Evolutionary conservation across 2,329 filamentous ascomycete genomes (phyloP).

Genomic region (Pseudopithomyces chartarum): DNA sequence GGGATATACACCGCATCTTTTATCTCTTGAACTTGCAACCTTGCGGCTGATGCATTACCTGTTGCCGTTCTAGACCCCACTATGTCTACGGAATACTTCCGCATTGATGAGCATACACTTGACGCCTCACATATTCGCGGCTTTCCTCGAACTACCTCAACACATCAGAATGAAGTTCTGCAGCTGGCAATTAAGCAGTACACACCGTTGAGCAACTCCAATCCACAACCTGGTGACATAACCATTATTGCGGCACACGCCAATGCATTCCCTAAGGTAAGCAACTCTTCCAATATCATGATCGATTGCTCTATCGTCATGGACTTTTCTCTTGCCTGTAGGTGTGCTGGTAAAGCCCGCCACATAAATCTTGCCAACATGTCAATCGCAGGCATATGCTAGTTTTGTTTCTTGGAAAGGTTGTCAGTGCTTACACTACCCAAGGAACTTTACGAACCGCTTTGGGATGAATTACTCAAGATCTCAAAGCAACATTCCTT

Average conservation of each 20-base stretch:
- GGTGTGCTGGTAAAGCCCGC: neutral
- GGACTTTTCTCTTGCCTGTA: neutral
- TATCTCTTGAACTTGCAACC: neutral
- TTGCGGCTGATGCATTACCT: neutral
- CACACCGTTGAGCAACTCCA: conserved; percentile 71
- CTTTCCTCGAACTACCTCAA: conserved; percentile 73
- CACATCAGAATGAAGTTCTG: conserved; percentile 75
- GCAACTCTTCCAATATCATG: neutral
- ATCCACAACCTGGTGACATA: conserved; percentile 73
- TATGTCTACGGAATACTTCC: conserved; percentile 57
- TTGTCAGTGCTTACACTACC: conserved; percentile 9
- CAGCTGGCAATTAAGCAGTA: conserved; percentile 86
- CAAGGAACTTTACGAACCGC: conserved; percentile 87
- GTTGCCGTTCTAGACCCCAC: conserved; percentile 1
- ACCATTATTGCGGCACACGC: conserved; percentile 88
- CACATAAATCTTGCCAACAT: neutral
- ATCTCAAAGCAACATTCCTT: conserved; percentile 64
- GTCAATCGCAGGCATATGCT: neutral
- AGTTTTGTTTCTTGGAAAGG: neutral
- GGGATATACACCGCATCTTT: too few relatives aligned
- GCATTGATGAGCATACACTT: conserved; percentile 74
- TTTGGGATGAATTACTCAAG: conserved; percentile 81
- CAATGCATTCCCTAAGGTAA: conserved; percentile 89
- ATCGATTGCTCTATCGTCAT: neutral
- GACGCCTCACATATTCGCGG: conserved; percentile 75